A percentile compares a stretch with the other conserved stretches of the same genome.
These are phyloP conservation scores for Fusarium musae DNA, from an alignment of 2,329 filamentous ascomycete genomes.

Conservation along the genomic window DNA sequence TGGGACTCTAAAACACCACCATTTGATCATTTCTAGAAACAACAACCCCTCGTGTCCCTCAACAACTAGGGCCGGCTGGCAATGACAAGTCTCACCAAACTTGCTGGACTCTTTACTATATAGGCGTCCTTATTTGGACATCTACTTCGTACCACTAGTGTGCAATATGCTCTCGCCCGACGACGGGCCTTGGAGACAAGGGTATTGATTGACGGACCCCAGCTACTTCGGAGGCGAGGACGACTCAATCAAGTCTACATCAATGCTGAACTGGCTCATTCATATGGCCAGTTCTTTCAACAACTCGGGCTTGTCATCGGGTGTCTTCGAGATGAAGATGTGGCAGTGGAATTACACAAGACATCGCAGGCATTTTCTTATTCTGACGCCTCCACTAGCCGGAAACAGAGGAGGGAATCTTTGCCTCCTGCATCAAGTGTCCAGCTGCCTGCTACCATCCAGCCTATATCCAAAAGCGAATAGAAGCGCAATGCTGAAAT, in stretches of 20 bases:
- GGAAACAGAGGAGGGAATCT: not conserved
- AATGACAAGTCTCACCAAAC: not conserved
- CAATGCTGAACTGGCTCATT: too few relatives aligned
- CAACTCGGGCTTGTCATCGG: too few relatives aligned
- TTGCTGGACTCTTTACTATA: not conserved
- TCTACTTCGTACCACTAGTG: not conserved
- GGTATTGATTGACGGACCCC: too few relatives aligned
- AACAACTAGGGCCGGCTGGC: not conserved
- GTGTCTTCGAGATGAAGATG: not conserved
- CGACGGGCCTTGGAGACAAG: not conserved
- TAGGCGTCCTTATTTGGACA: not conserved
- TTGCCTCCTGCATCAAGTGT: not conserved
- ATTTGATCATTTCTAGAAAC: not conserved
- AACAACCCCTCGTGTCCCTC: not conserved
- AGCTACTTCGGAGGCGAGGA: too few relatives aligned
- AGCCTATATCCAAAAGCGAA: not conserved
- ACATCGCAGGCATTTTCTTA: not conserved
- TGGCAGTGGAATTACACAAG: not conserved
- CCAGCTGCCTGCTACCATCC: too few relatives aligned
- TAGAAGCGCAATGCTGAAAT: not conserved
- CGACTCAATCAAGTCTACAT: too few relatives aligned
- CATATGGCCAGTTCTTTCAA: too few relatives aligned
- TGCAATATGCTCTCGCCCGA: not conserved
- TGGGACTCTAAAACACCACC: not conserved
- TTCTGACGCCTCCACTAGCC: not conserved